Evolutionary conservation across 805 yeast species (phyloP).

Genomic region (Kregervanrija pseudodelftensis): DNA sequence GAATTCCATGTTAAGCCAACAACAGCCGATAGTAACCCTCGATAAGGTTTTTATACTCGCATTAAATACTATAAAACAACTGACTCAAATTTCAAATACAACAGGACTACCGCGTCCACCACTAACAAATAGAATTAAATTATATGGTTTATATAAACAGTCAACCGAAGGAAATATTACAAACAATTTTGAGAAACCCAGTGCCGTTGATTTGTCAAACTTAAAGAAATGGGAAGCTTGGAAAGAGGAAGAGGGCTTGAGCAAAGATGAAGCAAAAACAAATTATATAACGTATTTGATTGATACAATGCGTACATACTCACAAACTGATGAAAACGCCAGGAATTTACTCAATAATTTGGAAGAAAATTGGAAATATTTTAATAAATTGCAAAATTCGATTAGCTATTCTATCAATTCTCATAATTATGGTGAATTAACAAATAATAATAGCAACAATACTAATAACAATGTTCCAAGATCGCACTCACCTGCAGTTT

Average conservation of each 20-base stretch:
- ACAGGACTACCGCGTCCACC: slow-evolving; percentile 73
- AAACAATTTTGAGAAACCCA: slow-evolving; percentile 60
- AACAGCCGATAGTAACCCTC: slow-evolving; percentile 25
- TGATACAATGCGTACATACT: slow-evolving; percentile 65
- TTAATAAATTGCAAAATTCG: no score
- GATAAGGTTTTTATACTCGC: slow-evolving; percentile 82
- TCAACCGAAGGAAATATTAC: slow-evolving; percentile 83
- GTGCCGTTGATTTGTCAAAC: slow-evolving; percentile 59
- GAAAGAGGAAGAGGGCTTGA: slow-evolving; percentile 64
- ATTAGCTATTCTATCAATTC: no score
- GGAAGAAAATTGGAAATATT: slow-evolving; percentile 51
- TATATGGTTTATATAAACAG: slow-evolving; percentile 82
- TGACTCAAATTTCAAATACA: slow-evolving; percentile 56
- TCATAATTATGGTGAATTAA: slow-evolving; percentile 34
- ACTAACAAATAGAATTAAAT: slow-evolving; percentile 53
- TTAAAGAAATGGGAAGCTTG: slow-evolving; percentile 81
- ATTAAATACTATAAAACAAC: slow-evolving; percentile 66
- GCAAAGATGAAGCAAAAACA: slow-evolving; percentile 66
- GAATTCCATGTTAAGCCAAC: background rate
- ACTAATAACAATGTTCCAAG: slow-evolving; percentile 6
- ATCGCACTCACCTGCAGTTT: slow-evolving; percentile 28
- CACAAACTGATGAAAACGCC: slow-evolving; percentile 49
- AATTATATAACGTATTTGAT: slow-evolving; percentile 61
- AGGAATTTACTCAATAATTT: slow-evolving; percentile 54
- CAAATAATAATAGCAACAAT: background rate